These are phyloP conservation scores for Medicago lupulina DNA, from an alignment of 306 rosid species.

Conservation along the genomic window DNA sequence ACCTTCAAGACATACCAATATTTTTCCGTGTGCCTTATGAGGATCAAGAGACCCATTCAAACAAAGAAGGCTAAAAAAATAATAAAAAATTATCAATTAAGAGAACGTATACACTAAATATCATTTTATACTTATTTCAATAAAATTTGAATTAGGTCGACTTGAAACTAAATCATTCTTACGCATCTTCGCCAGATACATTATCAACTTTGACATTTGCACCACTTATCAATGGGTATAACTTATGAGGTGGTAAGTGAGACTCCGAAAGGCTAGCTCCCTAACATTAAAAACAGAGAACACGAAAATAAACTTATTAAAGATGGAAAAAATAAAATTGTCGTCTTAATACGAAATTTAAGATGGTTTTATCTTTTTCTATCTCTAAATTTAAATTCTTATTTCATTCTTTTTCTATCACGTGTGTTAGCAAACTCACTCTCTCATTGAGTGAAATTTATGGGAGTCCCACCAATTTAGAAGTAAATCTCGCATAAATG, in stretches of 20 bases:
- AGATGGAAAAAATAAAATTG: background rate
- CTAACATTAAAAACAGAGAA: conserved; percentile 32
- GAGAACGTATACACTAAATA: too few species aligned
- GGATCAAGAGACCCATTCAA: conserved; percentile 51
- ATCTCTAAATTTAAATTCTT: background rate
- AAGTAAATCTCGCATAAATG: too few species aligned
- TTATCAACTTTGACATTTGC: conserved; percentile 34
- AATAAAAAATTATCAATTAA: too few species aligned
- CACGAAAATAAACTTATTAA: background rate
- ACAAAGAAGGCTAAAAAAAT: conserved; percentile 52
- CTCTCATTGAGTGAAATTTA: too few species aligned
- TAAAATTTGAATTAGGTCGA: background rate
- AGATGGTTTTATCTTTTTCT: too few species aligned
- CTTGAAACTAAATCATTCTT: conserved; percentile 29
- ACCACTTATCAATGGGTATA: conserved; percentile 56
- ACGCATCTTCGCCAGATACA: conserved; percentile 24
- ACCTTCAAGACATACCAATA: conserved; percentile 66
- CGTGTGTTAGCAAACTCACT: too few species aligned
- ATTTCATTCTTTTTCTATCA: too few species aligned
- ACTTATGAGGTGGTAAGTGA: conserved; percentile 47
- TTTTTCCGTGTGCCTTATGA: conserved; percentile 61
- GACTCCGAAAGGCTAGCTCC: conserved; percentile 63
- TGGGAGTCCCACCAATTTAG: too few species aligned
- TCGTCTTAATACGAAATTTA: too few species aligned
- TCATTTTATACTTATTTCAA: too few species aligned